These are phyloP conservation scores for Salmacisia buchloeana DNA, from an alignment of 1,284 basidiomycete species.

Conservation along the genomic window DNA sequence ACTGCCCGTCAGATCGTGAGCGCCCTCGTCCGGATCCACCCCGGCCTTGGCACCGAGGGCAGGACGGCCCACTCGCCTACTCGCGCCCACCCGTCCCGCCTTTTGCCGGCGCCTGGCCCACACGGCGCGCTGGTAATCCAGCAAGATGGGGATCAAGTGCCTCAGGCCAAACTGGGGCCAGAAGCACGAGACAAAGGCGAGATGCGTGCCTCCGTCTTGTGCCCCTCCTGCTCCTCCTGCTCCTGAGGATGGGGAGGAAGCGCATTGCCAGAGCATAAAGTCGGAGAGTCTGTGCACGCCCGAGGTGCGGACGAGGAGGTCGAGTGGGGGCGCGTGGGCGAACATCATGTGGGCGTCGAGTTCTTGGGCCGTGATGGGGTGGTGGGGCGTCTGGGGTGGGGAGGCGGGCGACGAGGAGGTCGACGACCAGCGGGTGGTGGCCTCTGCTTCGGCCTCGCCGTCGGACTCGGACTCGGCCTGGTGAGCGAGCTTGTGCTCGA, in stretches of 20 bases:
- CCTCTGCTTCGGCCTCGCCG: neutral
- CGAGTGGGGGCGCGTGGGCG: slow-evolving; percentile 70
- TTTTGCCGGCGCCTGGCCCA: slow-evolving; percentile 49
- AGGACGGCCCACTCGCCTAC: neutral
- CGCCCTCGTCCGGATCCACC: no score
- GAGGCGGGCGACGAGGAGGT: neutral
- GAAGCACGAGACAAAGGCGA: slow-evolving; percentile 84
- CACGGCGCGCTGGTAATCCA: slow-evolving; percentile 68
- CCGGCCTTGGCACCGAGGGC: no score
- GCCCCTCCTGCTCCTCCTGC: neutral
- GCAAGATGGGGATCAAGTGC: slow-evolving; percentile 76
- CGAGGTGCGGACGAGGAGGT: slow-evolving; percentile 85
- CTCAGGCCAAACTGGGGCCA: slow-evolving; percentile 92
- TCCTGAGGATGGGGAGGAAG: neutral
- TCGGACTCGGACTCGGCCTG: neutral
- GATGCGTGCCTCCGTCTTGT: slow-evolving; percentile 68
- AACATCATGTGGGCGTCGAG: slow-evolving; percentile 45
- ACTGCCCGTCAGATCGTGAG: no score
- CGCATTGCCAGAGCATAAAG: slow-evolving; percentile 84
- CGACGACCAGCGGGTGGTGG: neutral
- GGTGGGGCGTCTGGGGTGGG: neutral
- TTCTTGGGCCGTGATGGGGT: slow-evolving; percentile 12
- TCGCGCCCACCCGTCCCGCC: neutral
- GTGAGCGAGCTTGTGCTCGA: slow-evolving; percentile 18
- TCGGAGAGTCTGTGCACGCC: slow-evolving; percentile 86